Base-by-base conservation (phyloP, 371 early-diverging fungal genomes). In the Coemansia sp. region DNA sequence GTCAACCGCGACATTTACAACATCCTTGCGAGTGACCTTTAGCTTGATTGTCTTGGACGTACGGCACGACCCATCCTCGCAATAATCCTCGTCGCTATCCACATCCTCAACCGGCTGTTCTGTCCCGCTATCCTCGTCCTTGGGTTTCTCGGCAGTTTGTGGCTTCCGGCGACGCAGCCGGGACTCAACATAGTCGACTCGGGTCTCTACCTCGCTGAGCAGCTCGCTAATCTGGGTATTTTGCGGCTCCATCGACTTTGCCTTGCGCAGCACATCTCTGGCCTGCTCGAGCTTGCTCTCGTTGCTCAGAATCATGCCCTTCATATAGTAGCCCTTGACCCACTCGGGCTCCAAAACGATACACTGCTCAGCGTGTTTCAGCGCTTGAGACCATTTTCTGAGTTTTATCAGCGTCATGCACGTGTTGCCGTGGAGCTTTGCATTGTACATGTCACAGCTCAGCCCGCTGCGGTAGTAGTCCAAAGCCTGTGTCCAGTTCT, bases 311-410 rank as follows among this genome's bases (percentile, higher is more conserved):
- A 79, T 64, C 26, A 64, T 30, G 0, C 78, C 79, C 79, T 79
- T 79, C 67, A 80, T 67, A 39, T 80, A 80, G 33, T 81, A 80
- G 0, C 81, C 81, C 61, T 80, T 80, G 57, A 69, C 81, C 81
- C 81, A 80, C 7, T 56, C 44, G n/a, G 81, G 82, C 25, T 82
- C 78, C 23, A 80, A 66, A 16, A 67, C 67, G 30, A 79, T 80
- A 30, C 81, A 81, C 62, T 80, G 81, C 18, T 81, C 81, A 21
- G 81, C 81, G 54, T 80, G 83, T 59, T 75, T 82, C 53, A 75
- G 53, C 3, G 81, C 81, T 55, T 82, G 81, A 5, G 72, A 7
- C 64, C 65, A 80, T 40, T 74, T 65, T 57, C 62, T 65, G 33
- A 80, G 69, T 59, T 82, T 77, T 6, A 80, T 73, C 54, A 80